These are phyloP conservation scores for Irpex rosettiformis DNA, from an alignment of 1,284 basidiomycete genomes.

Conservation along the genomic window DNA sequence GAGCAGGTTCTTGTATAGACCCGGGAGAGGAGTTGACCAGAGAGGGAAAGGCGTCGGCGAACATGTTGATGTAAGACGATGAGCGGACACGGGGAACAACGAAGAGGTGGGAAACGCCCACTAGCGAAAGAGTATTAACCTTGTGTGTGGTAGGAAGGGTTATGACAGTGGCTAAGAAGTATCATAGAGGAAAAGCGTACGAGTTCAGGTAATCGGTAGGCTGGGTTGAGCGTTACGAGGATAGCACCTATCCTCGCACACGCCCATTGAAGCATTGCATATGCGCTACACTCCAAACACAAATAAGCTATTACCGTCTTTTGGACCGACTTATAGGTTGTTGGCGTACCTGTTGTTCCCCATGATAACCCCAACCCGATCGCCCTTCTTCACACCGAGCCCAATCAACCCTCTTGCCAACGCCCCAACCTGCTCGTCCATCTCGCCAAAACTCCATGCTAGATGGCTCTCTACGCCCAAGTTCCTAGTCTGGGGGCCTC, in stretches of 20 bases:
- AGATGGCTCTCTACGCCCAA: slow-evolving; percentile 48
- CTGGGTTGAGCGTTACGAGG: slow-evolving; percentile 79
- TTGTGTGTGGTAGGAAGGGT: slow-evolving; percentile 23
- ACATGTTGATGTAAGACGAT: slow-evolving; percentile 58
- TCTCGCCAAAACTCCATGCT: slow-evolving; percentile 73
- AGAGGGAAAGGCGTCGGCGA: slow-evolving; percentile 58
- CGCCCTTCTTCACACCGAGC: slow-evolving; percentile 74
- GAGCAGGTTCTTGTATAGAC: slow-evolving; percentile 52
- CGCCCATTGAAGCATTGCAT: slow-evolving; percentile 82
- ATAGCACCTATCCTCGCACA: slow-evolving; percentile 78
- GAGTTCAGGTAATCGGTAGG: slow-evolving; percentile 72
- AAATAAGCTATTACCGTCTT: not conserved
- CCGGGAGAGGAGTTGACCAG: slow-evolving; percentile 49
- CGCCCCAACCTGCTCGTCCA: slow-evolving; percentile 63
- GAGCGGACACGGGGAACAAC: slow-evolving; percentile 67
- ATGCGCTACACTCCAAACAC: slow-evolving; percentile 46
- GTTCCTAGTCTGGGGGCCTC: slow-evolving; percentile 52
- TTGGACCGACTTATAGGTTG: not conserved
- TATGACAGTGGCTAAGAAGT: not conserved
- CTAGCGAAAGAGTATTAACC: slow-evolving; percentile 62
- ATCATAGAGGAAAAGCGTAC: slow-evolving; percentile 33
- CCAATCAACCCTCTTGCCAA: slow-evolving; percentile 68
- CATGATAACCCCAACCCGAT: slow-evolving; percentile 81
- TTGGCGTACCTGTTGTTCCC: slow-evolving; percentile 68
- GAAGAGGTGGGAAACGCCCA: slow-evolving; percentile 69